A percentile compares a stretch with the other conserved stretches of the same genome.
Evolutionary conservation across 352 stramenopile genomes (phyloP).

Genomic region (Albugo candida): DNA sequence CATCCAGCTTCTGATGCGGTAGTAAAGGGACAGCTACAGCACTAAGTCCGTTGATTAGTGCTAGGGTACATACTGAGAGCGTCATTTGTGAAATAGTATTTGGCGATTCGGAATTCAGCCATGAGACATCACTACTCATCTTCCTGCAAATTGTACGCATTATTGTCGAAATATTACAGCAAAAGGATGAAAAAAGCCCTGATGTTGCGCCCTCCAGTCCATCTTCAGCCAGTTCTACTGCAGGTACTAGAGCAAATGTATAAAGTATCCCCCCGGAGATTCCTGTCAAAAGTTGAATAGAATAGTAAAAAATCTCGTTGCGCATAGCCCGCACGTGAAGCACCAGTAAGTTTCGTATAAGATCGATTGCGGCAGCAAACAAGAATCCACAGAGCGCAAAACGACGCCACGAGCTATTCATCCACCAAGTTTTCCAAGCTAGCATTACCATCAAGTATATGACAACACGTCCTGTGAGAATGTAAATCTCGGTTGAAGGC

Average conservation of each 20-base stretch:
- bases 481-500: slow-evolving; percentile 21
- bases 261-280: slow-evolving; percentile 21
- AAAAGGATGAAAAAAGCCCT: slow-evolving; percentile 29
- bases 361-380: slow-evolving; percentile 17
- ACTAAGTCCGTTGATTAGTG: slow-evolving; percentile 27
- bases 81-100: slow-evolving; percentile 13
- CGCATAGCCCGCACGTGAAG: slow-evolving; percentile 16
- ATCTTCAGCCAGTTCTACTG: slow-evolving; percentile 39
- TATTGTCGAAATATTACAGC: slow-evolving; percentile 26
- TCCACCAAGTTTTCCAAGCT: slow-evolving; percentile 23
- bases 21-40: slow-evolving; percentile 27
- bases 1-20: slow-evolving; percentile 22
- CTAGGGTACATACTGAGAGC: slow-evolving; percentile 37
- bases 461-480: slow-evolving; percentile 26
- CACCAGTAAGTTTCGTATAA: slow-evolving; percentile 22
- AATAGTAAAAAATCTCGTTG: slow-evolving; percentile 15
- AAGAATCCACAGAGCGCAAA: slow-evolving; percentile 8
- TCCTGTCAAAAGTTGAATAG: slow-evolving; percentile 17
- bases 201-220: slow-evolving; percentile 36
- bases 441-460: slow-evolving; percentile 19
- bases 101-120: too few relatives aligned
- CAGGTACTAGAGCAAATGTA: slow-evolving; percentile 17
- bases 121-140: slow-evolving; percentile 15
- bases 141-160: slow-evolving; percentile 26
- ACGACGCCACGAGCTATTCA: slow-evolving; percentile 27